Percentiles rank a stretch among this genome's conserved stretches.
phyloP scores from a whole-genome alignment of 208 protist genomes.

The Leishmania mexicana region DNA sequence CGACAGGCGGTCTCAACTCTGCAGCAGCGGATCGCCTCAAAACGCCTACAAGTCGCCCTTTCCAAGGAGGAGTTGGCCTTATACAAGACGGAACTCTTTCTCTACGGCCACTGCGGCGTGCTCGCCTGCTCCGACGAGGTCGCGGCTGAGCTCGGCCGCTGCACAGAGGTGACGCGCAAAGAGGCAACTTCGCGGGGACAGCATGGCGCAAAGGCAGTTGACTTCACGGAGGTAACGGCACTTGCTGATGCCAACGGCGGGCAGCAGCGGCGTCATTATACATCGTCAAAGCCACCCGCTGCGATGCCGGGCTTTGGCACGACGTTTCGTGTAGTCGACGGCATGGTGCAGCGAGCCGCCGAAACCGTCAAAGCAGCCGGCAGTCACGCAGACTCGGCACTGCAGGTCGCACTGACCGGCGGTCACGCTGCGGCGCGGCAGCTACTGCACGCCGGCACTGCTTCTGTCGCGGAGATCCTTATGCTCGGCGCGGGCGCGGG shows the following conservation, averaged over 20 bases:
- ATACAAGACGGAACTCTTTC: constrained; percentile 70
- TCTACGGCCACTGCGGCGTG: constrained; percentile 52
- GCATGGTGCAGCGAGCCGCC: constrained; percentile 38
- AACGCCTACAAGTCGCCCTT: constrained; percentile 56
- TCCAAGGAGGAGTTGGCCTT: constrained; percentile 84
- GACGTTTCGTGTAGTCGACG: constrained; percentile 42
- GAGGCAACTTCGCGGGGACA: background rate
- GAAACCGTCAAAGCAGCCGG: constrained; percentile 39
- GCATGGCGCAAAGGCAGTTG: background rate
- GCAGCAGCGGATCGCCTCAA: constrained; percentile 34
- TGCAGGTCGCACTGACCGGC: constrained; percentile 37
- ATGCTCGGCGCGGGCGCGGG: background rate
- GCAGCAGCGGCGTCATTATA: background rate
- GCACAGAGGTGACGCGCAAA: background rate
- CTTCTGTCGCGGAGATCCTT: constrained; percentile 10
- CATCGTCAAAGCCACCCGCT: background rate
- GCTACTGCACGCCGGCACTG: constrained; percentile 18
- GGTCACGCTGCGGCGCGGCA: constrained; percentile 29
- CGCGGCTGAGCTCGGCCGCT: constrained; percentile 11
- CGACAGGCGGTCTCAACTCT: constrained; percentile 42
- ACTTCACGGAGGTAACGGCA: background rate
- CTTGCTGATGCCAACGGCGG: background rate
- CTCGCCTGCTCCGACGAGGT: constrained; percentile 44
- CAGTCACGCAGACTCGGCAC: constrained; percentile 31
- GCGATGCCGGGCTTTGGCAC: constrained; percentile 31